A percentile compares a stretch with the other conserved stretches of the same genome.
Evolutionary conservation across 176 grass and related monocot species (phyloP).

Genomic region (Cenchrus americanus): DNA sequence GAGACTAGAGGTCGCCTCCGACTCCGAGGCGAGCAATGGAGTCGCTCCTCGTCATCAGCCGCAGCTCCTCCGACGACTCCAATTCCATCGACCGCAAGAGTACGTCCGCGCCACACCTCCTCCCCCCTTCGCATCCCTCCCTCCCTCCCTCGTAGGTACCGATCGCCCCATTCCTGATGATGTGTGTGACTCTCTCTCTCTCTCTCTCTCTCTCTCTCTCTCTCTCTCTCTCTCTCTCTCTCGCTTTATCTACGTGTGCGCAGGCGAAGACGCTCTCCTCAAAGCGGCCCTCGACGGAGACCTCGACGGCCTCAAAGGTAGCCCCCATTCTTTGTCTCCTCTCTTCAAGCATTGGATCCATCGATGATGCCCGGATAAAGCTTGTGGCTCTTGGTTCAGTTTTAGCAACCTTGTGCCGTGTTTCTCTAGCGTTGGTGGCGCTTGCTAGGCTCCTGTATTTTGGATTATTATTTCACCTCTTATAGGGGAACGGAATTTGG

Average conservation of each 20-base stretch:
- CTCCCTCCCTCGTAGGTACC: background rate
- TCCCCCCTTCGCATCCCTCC: background rate
- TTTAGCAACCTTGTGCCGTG: too few species aligned
- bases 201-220: background rate
- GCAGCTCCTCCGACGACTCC: background rate
- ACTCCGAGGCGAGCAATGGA: background rate
- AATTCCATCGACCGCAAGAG: background rate
- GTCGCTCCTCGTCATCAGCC: background rate
- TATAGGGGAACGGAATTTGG: too few species aligned
- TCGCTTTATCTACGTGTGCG: background rate
- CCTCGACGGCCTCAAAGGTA: conserved; percentile 31
- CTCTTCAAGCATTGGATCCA: background rate
- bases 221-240: background rate
- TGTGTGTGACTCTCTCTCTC: background rate
- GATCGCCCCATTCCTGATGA: background rate
- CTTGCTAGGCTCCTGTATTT: too few species aligned
- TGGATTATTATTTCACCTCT: too few species aligned
- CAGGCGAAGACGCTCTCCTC: background rate
- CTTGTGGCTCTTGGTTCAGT: too few species aligned
- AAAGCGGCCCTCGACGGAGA: background rate
- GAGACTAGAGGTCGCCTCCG: too few species aligned
- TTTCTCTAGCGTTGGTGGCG: too few species aligned
- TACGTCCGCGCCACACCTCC: background rate
- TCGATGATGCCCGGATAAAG: too few species aligned
- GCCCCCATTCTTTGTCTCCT: accelerated